These are phyloP conservation scores for Fonsecaea pedrosoi DNA, from an alignment of 2,329 filamentous ascomycete genomes.

Conservation along the genomic window DNA sequence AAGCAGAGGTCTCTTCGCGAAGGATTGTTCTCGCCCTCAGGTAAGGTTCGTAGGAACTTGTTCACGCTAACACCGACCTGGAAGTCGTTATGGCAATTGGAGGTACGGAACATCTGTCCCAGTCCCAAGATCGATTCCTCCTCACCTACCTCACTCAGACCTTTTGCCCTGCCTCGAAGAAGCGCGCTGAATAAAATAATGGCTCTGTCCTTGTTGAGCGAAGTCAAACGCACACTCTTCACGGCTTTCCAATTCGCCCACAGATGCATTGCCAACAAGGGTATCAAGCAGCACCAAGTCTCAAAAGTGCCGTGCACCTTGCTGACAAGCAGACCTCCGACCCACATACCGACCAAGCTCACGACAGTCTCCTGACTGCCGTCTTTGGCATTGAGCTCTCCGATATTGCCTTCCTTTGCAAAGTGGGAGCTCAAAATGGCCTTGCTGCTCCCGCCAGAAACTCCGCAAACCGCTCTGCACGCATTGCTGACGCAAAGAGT, in stretches of 20 bases:
- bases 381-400: conserved; percentile 93
- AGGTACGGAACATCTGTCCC: background rate
- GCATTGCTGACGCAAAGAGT: conserved; percentile 67
- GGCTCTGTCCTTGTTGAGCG: conserved; percentile 84
- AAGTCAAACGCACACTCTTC: conserved; percentile 79
- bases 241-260: conserved; percentile 88
- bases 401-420: conserved; percentile 82
- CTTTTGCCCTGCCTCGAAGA: conserved; percentile 38
- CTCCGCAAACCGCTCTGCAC: conserved; percentile 77
- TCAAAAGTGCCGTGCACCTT: conserved; percentile 71
- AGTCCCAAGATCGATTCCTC: conserved; percentile 28
- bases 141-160: conserved; percentile 28
- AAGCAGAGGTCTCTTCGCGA: conserved; percentile 1
- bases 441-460: conserved; percentile 88
- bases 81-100: conserved; percentile 3
- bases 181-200: conserved; percentile 69
- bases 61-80: conserved; percentile 28
- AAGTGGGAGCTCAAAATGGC: conserved; percentile 92
- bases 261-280: conserved; percentile 77
- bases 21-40: background rate
- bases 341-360: conserved; percentile 83
- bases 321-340: conserved; percentile 80
- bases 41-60: conserved; percentile 24
- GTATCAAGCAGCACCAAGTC: conserved; percentile 75
- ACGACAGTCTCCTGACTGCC: conserved; percentile 95